Conservation (phyloP, 2,329 filamentous ascomycete species). For the Phialocephala sp. region DNA sequence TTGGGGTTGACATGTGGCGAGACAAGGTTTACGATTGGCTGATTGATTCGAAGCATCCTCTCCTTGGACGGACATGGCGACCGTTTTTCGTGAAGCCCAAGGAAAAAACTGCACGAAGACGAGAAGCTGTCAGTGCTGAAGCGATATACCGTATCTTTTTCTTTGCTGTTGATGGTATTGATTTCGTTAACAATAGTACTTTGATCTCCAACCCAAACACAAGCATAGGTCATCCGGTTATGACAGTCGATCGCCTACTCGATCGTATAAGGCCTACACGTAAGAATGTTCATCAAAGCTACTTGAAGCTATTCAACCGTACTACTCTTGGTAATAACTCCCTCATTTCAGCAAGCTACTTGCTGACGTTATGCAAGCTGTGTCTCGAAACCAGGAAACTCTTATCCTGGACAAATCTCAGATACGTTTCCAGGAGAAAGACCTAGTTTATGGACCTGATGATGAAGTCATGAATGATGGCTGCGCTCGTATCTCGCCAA, state of each 20-base stretch:
- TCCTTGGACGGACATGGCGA: constrained; percentile 40
- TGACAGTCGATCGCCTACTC: constrained; percentile 51
- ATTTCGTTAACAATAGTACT: constrained; percentile 11
- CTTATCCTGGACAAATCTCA: constrained; percentile 53
- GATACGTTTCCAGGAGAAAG: constrained; percentile 43
- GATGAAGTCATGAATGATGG: constrained; percentile 68
- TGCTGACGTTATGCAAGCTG: constrained; percentile 45
- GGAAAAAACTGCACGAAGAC: constrained; percentile 41
- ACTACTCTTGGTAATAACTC: constrained; percentile 55
- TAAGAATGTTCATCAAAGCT: constrained; percentile 52
- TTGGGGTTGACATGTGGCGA: not conserved
- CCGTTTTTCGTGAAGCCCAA: constrained; percentile 42
- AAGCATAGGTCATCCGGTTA: constrained; percentile 24
- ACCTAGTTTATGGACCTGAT: constrained; percentile 19
- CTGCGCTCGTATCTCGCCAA: constrained; percentile 67
- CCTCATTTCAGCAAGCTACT: not conserved
- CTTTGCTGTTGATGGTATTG: constrained; percentile 58
- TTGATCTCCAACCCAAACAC: constrained; percentile 6
- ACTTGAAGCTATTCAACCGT: constrained; percentile 63
- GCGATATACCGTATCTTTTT: constrained; percentile 54
- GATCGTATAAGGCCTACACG: constrained; percentile 57
- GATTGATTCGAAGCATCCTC: constrained; percentile 31
- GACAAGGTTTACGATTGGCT: constrained; percentile 49
- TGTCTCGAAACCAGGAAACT: constrained; percentile 48
- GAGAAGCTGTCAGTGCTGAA: constrained; percentile 41